Conservation (phyloP, 106 monocot species). For the Dactylorhiza incarnata region DNA sequence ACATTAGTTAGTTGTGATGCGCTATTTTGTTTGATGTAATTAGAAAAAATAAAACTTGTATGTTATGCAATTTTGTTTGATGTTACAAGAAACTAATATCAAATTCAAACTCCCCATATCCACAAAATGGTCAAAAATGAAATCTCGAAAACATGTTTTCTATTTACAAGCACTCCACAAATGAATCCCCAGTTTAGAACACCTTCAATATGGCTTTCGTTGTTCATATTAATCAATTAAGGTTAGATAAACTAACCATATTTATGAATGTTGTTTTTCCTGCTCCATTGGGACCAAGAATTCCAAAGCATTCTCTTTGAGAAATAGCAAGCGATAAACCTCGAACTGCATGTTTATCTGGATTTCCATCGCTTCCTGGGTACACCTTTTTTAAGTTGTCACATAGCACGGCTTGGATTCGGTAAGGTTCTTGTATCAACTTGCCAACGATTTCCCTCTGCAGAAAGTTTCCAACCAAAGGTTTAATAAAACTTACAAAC, state of each 20-base stretch:
- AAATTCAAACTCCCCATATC: background rate
- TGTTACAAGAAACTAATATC: background rate
- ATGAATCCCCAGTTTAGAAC: background rate
- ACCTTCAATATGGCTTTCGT: background rate
- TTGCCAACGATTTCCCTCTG: constrained; percentile 25
- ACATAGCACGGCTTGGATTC: constrained; percentile 18
- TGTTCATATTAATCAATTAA: background rate
- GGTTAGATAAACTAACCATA: constrained; percentile 22
- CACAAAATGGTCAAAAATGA: too few relatives aligned
- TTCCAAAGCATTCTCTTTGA: constrained; percentile 36
- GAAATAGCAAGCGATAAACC: constrained; percentile 31
- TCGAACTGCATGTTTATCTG: constrained; percentile 30
- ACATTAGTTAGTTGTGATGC: too few relatives aligned
- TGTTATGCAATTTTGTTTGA: too few relatives aligned
- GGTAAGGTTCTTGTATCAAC: background rate
- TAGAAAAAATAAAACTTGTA: too few relatives aligned
- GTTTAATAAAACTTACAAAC: background rate
- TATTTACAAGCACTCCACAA: too few relatives aligned
- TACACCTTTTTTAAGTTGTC: constrained; percentile 25
- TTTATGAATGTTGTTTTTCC: constrained; percentile 45
- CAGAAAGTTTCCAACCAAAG: background rate
- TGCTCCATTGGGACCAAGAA: constrained; percentile 43
- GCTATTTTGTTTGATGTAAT: too few relatives aligned
- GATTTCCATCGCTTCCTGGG: constrained; percentile 29
- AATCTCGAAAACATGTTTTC: too few relatives aligned